Evolutionary conservation across 2,329 filamentous ascomycete genomes (phyloP).

Genomic region (Malbranchea zuffiana): DNA sequence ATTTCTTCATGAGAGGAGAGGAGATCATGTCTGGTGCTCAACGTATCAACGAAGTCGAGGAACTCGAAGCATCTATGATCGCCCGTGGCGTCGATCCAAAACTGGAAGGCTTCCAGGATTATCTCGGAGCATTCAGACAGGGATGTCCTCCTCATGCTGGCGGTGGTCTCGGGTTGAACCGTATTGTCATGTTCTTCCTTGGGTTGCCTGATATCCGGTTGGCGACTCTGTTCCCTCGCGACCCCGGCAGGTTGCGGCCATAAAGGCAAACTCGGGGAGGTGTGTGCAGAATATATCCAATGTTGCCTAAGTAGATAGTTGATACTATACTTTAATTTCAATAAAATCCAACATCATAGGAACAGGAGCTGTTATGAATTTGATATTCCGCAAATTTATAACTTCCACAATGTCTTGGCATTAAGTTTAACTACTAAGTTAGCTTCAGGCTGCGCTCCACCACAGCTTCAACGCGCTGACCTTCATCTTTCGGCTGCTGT

Average conservation of each 20-base stretch:
- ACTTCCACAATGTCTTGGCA: too few relatives aligned
- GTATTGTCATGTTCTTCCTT: conserved; percentile 57
- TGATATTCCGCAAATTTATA: too few relatives aligned
- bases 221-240: conserved; percentile 52
- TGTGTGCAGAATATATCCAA: too few relatives aligned
- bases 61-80: conserved; percentile 48
- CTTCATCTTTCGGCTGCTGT: too few relatives aligned
- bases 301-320: too few relatives aligned
- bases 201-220: conserved; percentile 53
- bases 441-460: too few relatives aligned
- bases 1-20: conserved; percentile 61
- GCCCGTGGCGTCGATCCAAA: conserved; percentile 50
- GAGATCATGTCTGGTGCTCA: conserved; percentile 59
- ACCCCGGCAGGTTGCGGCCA: conserved; percentile 46
- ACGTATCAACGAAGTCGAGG: conserved; percentile 52
- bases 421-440: too few relatives aligned
- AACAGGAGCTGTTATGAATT: too few relatives aligned
- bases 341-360: too few relatives aligned
- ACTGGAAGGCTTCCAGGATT: conserved; percentile 50
- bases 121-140: conserved; percentile 53
- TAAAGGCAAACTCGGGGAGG: conserved; percentile 18
- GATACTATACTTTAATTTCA: too few relatives aligned
- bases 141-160: conserved; percentile 55
- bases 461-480: too few relatives aligned
- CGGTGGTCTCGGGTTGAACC: conserved; percentile 54